Base-by-base conservation (phyloP, 2,329 filamentous ascomycete genomes). In the Coniella vitis region DNA sequence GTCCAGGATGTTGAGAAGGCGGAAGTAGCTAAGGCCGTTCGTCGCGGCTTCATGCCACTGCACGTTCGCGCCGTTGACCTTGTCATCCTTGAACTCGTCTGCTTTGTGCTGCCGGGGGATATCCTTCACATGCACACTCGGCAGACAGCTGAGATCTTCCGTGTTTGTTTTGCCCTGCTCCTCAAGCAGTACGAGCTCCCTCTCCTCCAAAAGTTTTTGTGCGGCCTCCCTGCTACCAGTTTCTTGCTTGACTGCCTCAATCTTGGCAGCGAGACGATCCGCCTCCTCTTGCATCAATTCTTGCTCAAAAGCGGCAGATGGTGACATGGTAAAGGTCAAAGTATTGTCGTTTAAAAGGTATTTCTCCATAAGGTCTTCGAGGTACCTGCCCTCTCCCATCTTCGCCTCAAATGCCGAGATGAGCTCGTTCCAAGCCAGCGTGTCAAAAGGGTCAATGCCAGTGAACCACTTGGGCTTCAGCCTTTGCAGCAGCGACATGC, bases 391-490 rank as follows among this genome's bases (percentile, higher is more conserved):
- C 61, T 87, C 73, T 1, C 82, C 81, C 56, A 91, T 84, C 59
- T 83, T 80, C 1, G 76, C 69, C 67, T 95, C 86, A 68, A 98
- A 98, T 5, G 83, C 82, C 21, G 83, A 73, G 3, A 97, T 83
- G 1, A 88, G 89, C 38, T 93, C 86, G 58, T 95, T 93, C 89
- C 90, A 97, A 2, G 89, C 86, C 32, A 98, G 72, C 12, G 88
- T 84, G 56, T 95, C 84, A 66, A 97, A 94, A 0, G 93, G 91
- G 63, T 97, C 88, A 3, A 90, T 83, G 4, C 91, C 93, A 49
- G 93, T 94, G 68, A 98, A 97, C 93, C 93, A 98, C 51, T 86
- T 84, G 2, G 89, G 86, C 62, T 95, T 87, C 7, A 96, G 75
- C 37, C 91, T 82, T 58, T 95, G 88, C 66, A 98, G 81, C 46